Percentiles rank a stretch among this genome's conserved stretches.
Conservation (phyloP, 768 basidiomycete species). For the Harrya chromipes region DNA sequence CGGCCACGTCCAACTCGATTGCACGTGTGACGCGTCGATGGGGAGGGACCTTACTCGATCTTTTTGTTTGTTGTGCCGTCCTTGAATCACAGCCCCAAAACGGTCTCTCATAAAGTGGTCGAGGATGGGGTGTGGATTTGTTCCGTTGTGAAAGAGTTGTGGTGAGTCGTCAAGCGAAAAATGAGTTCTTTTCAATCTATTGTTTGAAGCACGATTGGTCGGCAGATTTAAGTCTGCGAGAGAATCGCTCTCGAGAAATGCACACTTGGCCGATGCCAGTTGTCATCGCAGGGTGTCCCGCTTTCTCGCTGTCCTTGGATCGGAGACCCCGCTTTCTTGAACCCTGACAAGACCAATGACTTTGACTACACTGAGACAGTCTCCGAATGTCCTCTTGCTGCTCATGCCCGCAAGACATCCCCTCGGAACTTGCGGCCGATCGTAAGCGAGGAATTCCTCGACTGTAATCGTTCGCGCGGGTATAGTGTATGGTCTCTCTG, state of each 20-base stretch:
- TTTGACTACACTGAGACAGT: slow-evolving; percentile 32
- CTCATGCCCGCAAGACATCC: slow-evolving; percentile 45
- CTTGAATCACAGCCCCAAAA: too few relatives aligned
- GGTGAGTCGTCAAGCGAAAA: too few relatives aligned
- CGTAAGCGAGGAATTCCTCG: slow-evolving; percentile 12
- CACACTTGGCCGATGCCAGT: not conserved
- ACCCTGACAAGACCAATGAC: slow-evolving; percentile 42
- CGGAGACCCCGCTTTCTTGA: slow-evolving; percentile 37
- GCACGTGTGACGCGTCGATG: too few relatives aligned
- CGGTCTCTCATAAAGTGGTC: too few relatives aligned
- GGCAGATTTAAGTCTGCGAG: slow-evolving; percentile 46
- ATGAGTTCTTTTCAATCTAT: too few relatives aligned
- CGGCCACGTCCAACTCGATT: too few relatives aligned
- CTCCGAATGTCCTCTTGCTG: slow-evolving; percentile 42
- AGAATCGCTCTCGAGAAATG: not conserved
- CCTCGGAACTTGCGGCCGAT: slow-evolving; percentile 35
- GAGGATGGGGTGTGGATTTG: too few relatives aligned
- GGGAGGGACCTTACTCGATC: too few relatives aligned
- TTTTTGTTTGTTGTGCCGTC: too few relatives aligned
- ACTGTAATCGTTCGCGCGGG: slow-evolving; percentile 31
- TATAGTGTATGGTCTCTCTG: slow-evolving; percentile 34
- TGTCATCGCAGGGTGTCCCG: slow-evolving; percentile 32
- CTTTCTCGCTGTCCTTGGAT: slow-evolving; percentile 43
- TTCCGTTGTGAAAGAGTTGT: too few relatives aligned
- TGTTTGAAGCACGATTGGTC: slow-evolving; percentile 39